Evolutionary conservation across 805 yeast species (phyloP), one percentile per base, ranked within the genome.

Genomic region (Pichia membranifaciens): DNA sequence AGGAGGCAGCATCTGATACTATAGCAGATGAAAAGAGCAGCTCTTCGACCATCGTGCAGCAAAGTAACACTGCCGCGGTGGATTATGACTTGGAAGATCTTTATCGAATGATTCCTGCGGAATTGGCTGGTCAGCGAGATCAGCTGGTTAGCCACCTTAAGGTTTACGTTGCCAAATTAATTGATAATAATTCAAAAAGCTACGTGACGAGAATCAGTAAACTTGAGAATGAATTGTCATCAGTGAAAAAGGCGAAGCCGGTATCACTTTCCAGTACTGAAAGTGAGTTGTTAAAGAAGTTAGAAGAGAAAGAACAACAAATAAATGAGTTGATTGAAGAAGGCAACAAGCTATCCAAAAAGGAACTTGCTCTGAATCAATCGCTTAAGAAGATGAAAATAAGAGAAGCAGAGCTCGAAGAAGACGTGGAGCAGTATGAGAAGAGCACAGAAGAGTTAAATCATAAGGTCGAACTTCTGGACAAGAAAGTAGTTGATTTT

Each of bases 311-410:
- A 68, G 87, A 89, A 44, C 74, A 70, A 12, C 76, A 79, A 28
- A 79, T 90, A 22, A 74, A 76, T 16, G 81, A 82, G 48, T 66
- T 90, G 25, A 59, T 85, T 58, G 79, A 76, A 46, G 96, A 89
- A 63, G 96, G 96, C 4, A 82, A 84, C 52, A 78, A 75, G 21
- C 65, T 88, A 34, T 79, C 93, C 0, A 73, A 74, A 49, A 81
- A 78, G 51, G 97, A 91, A 56, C 71, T 87, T 23, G 78, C 76
- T 54, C 72, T 81, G 44, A 80, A 77, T 54, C 86, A 80, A 36
- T 71, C 81, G 0, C 78, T 90, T 43, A 85, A 85, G 51, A 72
- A 74, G 52, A 64, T 89, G 48, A 78, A 79, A 37, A 65, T 72
- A 18, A 72, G 70, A 33, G 76, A 78, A 43, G 15, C 53, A 6